phyloP scores from a whole-genome alignment of 1,139 yeast species.

The Candida sojae region DNA sequence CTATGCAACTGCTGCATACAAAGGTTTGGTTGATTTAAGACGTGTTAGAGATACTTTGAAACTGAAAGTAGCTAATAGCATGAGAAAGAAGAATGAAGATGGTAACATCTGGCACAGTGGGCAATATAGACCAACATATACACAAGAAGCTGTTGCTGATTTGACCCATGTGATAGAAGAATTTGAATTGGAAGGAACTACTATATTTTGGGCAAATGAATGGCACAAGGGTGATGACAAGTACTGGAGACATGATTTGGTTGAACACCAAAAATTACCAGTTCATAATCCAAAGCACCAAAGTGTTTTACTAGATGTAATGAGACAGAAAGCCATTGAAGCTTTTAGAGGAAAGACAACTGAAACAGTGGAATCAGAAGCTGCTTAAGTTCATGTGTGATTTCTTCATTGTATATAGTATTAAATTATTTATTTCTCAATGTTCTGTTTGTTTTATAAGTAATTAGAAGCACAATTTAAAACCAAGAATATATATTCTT shows the following conservation, averaged over 20 bases:
- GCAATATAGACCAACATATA: conserved; percentile 84
- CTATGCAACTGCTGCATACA: conserved; percentile 71
- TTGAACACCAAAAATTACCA: conserved; percentile 62
- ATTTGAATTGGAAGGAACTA: conserved; percentile 50
- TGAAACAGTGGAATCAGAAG: conserved; percentile 1
- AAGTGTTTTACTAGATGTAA: conserved; percentile 59
- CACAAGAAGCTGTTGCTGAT: conserved; percentile 93
- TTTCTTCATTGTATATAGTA: conserved; percentile 1
- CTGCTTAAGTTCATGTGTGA: background rate
- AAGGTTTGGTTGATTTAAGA: conserved; percentile 73
- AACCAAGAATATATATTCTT: too few species aligned
- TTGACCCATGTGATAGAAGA: conserved; percentile 70
- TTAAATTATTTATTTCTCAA: background rate
- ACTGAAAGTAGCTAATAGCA: conserved; percentile 59
- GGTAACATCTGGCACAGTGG: conserved; percentile 86
- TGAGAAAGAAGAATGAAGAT: conserved; percentile 73
- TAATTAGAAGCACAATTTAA: too few species aligned
- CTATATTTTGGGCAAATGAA: conserved; percentile 75
- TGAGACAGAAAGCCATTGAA: conserved; percentile 45
- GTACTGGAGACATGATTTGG: conserved; percentile 61
- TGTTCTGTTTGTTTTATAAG: background rate
- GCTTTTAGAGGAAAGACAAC: conserved; percentile 31
- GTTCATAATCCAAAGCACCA: conserved; percentile 65
- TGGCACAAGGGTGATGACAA: conserved; percentile 83
- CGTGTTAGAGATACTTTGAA: conserved; percentile 65